phyloP scores from a whole-genome alignment of 768 basidiomycete genomes.

The Termitomyces sp. region DNA sequence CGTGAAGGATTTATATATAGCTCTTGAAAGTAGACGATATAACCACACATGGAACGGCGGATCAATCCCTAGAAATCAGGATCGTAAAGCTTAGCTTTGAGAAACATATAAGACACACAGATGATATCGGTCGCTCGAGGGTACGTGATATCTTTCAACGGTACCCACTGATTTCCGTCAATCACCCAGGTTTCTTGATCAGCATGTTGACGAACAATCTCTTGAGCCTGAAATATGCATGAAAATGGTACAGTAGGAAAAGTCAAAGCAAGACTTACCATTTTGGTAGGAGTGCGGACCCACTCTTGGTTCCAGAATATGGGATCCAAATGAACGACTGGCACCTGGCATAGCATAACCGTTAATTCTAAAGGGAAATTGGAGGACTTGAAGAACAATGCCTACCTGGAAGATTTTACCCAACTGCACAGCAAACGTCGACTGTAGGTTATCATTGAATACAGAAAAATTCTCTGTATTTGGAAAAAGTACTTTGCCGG shows the following conservation, averaged over 20 bases:
- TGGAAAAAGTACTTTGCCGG: neutral
- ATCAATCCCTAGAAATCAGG: neutral
- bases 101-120: neutral
- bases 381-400: neutral
- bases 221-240: neutral
- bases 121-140: conserved; percentile 5
- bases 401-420: neutral
- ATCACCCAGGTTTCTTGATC: neutral
- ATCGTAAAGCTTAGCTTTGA: neutral
- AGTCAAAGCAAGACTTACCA: neutral
- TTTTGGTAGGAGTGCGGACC: neutral
- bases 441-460: neutral
- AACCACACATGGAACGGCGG: neutral
- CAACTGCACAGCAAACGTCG: neutral
- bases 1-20: neutral
- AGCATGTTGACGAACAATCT: neutral
- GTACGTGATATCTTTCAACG: conserved; percentile 4
- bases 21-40: neutral
- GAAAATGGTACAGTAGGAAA: neutral
- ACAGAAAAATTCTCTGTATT: neutral
- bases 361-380: too few species aligned
- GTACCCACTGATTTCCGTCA: conserved; percentile 6
- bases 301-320: conserved; percentile 2
- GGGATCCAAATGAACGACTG: conserved; percentile 1
- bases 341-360: neutral